Percentiles rank a stretch among this genome's conserved stretches.
phyloP scores from a whole-genome alignment of 140 eudicot species.

The Oenanthe javanica region DNA sequence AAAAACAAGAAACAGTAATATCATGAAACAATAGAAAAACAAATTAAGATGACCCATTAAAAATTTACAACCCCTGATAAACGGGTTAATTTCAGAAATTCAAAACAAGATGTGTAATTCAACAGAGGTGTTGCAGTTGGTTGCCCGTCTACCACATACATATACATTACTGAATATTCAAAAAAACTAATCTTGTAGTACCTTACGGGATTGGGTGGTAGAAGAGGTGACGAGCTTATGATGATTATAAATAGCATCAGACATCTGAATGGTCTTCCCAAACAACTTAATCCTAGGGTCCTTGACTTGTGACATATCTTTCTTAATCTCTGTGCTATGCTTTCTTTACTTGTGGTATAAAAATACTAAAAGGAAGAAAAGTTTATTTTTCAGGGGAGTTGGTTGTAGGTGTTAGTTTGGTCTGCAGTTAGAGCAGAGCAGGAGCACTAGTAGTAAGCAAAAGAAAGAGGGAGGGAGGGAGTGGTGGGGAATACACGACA shows the following conservation, averaged over 20 bases:
- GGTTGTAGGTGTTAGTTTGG: background rate
- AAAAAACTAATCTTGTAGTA: background rate
- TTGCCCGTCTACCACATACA: background rate
- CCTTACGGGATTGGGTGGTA: background rate
- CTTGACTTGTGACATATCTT: constrained; percentile 37
- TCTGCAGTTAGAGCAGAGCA: background rate
- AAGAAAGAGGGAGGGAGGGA: background rate
- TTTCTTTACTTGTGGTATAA: background rate
- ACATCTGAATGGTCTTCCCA: constrained; percentile 45
- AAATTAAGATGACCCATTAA: background rate
- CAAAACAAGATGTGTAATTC: background rate
- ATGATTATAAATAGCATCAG: background rate
- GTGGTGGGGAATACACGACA: constrained; percentile 23
- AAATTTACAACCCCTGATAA: background rate
- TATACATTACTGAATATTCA: background rate
- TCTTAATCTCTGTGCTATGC: background rate
- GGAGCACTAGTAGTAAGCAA: background rate
- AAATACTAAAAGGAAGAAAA: background rate
- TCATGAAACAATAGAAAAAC: background rate
- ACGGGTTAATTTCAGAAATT: background rate
- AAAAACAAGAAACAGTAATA: background rate
- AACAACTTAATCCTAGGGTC: constrained; percentile 47
- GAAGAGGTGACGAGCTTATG: background rate
- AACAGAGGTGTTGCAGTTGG: background rate
- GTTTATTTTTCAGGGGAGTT: background rate